Conservation (phyloP, 192 early-diverging fungal genomes). For the Entophlyctis luteolus region DNA sequence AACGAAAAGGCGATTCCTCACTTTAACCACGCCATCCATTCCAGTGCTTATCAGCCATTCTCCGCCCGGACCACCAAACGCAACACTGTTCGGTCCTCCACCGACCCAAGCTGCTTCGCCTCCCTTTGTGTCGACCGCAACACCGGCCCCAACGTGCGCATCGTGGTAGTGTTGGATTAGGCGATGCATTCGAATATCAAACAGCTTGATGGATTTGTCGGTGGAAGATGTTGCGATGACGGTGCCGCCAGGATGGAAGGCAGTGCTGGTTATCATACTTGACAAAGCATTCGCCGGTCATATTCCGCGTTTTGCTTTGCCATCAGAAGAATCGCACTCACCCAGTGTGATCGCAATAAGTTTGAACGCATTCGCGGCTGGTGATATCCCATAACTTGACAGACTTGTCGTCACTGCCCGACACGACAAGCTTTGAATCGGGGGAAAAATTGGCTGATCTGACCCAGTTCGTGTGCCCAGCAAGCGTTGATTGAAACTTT, state of each 20-base stretch:
- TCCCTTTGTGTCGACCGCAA: not conserved
- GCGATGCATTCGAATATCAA: conserved; percentile 58
- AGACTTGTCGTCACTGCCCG: conserved; percentile 60
- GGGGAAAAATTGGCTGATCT: conserved; percentile 51
- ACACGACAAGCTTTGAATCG: conserved; percentile 47
- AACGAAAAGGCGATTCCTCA: too few species aligned
- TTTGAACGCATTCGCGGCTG: conserved; percentile 52
- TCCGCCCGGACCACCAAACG: conserved; percentile 50
- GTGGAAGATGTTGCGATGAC: conserved; percentile 50
- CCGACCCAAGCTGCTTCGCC: conserved; percentile 18
- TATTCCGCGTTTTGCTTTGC: not conserved
- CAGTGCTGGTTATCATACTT: conserved; percentile 49
- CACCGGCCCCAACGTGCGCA: conserved; percentile 36
- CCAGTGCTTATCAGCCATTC: conserved; percentile 57
- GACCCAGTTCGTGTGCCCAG: conserved; percentile 63
- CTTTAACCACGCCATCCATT: conserved; percentile 55
- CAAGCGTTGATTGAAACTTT: conserved; percentile 55
- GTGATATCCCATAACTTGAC: conserved; percentile 56
- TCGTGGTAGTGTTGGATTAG: conserved; percentile 58
- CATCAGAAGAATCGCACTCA: conserved; percentile 14
- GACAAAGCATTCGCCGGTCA: not conserved
- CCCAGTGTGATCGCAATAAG: conserved; percentile 59
- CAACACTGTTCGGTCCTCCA: conserved; percentile 55
- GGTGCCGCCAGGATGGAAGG: conserved; percentile 54
- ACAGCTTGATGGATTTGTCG: conserved; percentile 54